phyloP scores from a whole-genome alignment of 306 rosid species.

The Pueraria montana region DNA sequence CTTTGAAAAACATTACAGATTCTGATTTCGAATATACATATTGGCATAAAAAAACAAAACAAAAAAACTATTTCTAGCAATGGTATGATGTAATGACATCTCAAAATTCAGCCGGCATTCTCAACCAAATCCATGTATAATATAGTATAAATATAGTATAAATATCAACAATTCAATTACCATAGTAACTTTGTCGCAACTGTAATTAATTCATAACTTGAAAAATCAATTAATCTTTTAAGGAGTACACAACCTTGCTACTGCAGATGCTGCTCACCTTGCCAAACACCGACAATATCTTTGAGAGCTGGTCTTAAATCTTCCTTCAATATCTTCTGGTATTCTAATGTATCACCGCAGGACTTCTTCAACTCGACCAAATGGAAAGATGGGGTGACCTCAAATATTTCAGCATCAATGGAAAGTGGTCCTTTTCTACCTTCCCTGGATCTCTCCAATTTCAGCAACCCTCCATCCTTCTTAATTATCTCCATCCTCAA shows the following conservation, averaged over 20 bases:
- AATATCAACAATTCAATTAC: conserved; percentile 30
- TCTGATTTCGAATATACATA: background rate
- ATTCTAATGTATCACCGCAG: conserved; percentile 51
- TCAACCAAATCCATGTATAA: conserved; percentile 25
- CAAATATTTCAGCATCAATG: conserved; percentile 56
- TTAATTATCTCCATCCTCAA: conserved; percentile 46
- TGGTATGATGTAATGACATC: conserved; percentile 19
- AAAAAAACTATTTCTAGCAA: background rate
- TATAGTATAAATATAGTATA: background rate
- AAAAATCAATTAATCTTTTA: conserved; percentile 45
- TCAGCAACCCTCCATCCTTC: conserved; percentile 54
- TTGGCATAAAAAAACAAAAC: background rate
- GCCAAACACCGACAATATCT: conserved; percentile 56
- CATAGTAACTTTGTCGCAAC: conserved; percentile 20
- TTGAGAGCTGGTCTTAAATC: conserved; percentile 56
- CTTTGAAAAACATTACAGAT: background rate
- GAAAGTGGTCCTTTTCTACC: conserved; percentile 35
- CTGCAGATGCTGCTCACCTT: conserved; percentile 47
- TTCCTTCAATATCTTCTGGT: conserved; percentile 56
- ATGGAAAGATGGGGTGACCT: conserved; percentile 55
- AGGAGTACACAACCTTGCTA: background rate
- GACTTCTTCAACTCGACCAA: conserved; percentile 60
- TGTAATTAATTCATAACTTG: background rate
- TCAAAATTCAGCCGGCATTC: background rate
- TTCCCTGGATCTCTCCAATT: conserved; percentile 48